Base-by-base conservation (phyloP, 2,329 filamentous ascomycete genomes). In the Coniochaeta prunicola region DNA sequence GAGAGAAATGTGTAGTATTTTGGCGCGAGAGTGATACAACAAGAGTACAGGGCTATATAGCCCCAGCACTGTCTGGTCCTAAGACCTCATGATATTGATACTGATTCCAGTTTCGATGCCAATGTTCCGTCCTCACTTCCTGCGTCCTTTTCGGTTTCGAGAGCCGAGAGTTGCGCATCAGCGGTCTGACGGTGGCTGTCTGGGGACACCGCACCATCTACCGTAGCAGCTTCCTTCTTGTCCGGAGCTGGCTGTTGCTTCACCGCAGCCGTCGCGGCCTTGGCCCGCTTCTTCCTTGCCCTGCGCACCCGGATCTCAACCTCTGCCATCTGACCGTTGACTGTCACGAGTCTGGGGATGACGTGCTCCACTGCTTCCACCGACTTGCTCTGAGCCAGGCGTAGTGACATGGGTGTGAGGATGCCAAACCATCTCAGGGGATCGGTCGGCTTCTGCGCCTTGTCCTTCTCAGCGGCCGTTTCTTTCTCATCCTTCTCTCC, bases 281-380 rank as follows among this genome's bases (percentile, higher is more conserved):
- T 84, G 28, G 77, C 76, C 36, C 80, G 73, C 71, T 70, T 78
- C 73, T 86, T 85, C 59, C 79, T 74, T 36, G 80, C 81, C 59
- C 87, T 76, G 38, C 87, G 78, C 58, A 93, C 85, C 64, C 88
- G 82, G 57, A 87, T 84, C 74, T 92, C 89, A 5, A 90, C 69
- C n/a, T 73, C 73, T 15, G 77, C 76, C 81, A 93, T 85, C 65
- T 84, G 79, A 30, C 77, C 77, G 36, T 79, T 76, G n/a, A 89
- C 70, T 1, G 78, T 80, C 7, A 79, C 79, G 9, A 91, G 73
- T 40, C 73, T 72, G 1, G 85, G 80, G 2, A 92, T 71, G 3
- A 87, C 69, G 0, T 78, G 71, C 58, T 85, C 80, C 3, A 91
- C 77, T 0, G 79, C 78, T 38, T 75, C 67, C 26, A 83, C 67